Evolutionary conservation across 2,329 filamentous ascomycete species (phyloP), one percentile per base, ranked within the genome.

Genomic region (Polytolypa hystricis): DNA sequence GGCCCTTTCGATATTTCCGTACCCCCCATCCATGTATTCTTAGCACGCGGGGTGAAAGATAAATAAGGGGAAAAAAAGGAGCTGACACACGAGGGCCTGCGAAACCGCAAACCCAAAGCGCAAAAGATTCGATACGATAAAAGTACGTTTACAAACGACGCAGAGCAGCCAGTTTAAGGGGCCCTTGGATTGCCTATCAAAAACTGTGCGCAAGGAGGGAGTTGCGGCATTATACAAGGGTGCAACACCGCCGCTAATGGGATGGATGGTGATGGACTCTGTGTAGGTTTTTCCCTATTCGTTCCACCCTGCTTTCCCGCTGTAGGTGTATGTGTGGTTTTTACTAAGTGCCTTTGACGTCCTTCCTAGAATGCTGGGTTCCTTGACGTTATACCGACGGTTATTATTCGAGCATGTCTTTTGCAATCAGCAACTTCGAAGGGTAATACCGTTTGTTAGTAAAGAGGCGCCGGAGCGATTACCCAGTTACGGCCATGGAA

Each of bases 181-280:
- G 0, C 87, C 91, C 1, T 58, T 93, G 20, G 79, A 94, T 58
- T 96, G 91, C 55, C 66, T 94, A 7, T 60, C 82, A 38, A 80
- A 89, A 57, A 98, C 91, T 7, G 47, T 96, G 18, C 76, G 81
- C 42, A 81, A 86, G 55, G 91, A 98, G 61, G 89, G 89, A 32
- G 63, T 93, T 31, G 64, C 71, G 34, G 91, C 85, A 3, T 68
- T 98, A 28, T 98, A 96, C 71, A 98, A 96, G 65, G 87, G 89
- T 51, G 86, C 86, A 8, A 84, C 83, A 18, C 89, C 89, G 38
- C 91, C 91, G 35, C 69, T 96, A 33, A 77, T 95, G 35, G 91
- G 91, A 50, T 96, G 91, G 91, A 94, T 96, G 82, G 84, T 93
- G 53, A 96, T 96, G 89, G 91, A 98, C 65, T 77, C 72, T 37